Conservation (phyloP, 306 rosid species). For the Vigna unguiculata region DNA sequence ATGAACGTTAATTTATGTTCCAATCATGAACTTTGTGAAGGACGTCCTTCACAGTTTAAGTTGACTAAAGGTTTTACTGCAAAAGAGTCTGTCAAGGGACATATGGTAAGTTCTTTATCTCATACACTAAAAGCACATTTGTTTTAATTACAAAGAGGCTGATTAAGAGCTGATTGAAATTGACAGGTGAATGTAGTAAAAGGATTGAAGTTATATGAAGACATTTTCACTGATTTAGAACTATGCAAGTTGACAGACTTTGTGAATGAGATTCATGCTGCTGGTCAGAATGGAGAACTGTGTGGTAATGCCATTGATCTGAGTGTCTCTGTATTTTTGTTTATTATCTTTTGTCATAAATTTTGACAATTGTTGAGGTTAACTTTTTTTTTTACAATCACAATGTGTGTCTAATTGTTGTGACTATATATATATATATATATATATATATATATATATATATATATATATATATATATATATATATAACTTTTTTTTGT, state of each 20-base stretch:
- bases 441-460: no score
- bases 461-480: no score
- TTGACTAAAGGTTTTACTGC: constrained; percentile 96
- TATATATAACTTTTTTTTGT: constrained; percentile 29
- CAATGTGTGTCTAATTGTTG: background rate
- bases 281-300: constrained; percentile 93
- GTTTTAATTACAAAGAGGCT: constrained; percentile 31
- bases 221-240: constrained; percentile 76
- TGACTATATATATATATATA: no score
- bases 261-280: constrained; percentile 73
- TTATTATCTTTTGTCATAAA: constrained; percentile 2
- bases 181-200: constrained; percentile 98
- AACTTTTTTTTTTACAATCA: background rate
- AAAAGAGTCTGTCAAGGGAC: constrained; percentile 91
- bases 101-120: constrained; percentile 77
- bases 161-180: constrained; percentile 44
- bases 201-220: constrained; percentile 88
- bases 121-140: constrained; percentile 12
- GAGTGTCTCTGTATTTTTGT: background rate
- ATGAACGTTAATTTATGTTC: constrained; percentile 63
- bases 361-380: background rate
- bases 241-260: constrained; percentile 72
- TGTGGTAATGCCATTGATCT: constrained; percentile 56
- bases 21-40: constrained; percentile 90
- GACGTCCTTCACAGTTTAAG: constrained; percentile 76